Evolutionary conservation across 805 yeast genomes (phyloP).

Genomic region (Hanseniaspora lachancei): DNA sequence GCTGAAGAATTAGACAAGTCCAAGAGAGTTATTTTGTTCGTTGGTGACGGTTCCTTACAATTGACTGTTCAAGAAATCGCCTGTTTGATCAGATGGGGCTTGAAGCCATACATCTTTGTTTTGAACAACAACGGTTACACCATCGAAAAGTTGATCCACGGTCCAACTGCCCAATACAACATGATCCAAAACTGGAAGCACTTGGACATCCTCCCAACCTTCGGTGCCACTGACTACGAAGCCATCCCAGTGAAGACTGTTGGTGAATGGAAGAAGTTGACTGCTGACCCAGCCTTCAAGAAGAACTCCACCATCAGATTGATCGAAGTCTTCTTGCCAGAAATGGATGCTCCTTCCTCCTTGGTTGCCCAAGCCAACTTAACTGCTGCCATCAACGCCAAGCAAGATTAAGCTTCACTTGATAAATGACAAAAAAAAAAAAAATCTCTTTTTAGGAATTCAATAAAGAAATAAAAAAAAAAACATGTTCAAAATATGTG

Average conservation of each 20-base stretch:
- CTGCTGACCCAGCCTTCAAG: conserved; percentile 36
- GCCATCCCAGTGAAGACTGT: conserved; percentile 40
- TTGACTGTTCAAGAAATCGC: conserved; percentile 63
- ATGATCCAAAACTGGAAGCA: conserved; percentile 61
- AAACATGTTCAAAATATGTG: too few species aligned
- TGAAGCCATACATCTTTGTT: conserved; percentile 55
- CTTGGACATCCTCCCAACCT: conserved; percentile 29
- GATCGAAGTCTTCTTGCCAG: conserved; percentile 55
- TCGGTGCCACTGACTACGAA: conserved; percentile 42
- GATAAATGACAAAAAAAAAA: too few species aligned
- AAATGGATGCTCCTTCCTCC: conserved; percentile 56
- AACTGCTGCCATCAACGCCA: conserved; percentile 38
- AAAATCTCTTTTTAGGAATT: too few species aligned
- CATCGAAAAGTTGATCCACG: conserved; percentile 62
- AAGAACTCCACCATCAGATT: conserved; percentile 48
- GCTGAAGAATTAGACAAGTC: conserved; percentile 48
- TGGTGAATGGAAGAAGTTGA: conserved; percentile 45
- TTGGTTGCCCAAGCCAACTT: conserved; percentile 57
- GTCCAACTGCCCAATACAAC: conserved; percentile 50
- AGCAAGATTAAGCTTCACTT: conserved; percentile 17
- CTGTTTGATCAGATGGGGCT: conserved; percentile 53
- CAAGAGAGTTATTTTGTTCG: conserved; percentile 52
- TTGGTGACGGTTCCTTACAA: conserved; percentile 68
- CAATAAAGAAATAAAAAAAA: too few species aligned
- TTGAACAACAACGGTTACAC: conserved; percentile 66